Evolutionary conservation across 1,139 yeast genomes (phyloP), one percentile per base, ranked within the genome.

Genomic region (Zygosaccharomyces pseudobailii): DNA sequence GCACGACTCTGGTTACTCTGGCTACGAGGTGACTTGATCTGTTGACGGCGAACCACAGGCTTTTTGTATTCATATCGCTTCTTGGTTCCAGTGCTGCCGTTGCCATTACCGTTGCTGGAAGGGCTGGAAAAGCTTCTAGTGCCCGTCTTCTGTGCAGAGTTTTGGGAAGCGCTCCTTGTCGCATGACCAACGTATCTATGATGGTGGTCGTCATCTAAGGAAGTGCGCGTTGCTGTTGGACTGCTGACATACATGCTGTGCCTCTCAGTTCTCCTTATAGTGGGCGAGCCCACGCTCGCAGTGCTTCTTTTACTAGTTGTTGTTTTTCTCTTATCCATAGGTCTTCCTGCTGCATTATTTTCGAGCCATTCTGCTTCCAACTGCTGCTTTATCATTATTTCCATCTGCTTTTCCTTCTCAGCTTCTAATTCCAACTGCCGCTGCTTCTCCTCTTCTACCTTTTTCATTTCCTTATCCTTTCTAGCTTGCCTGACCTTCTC

Each of bases 351-450:
- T 5, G 22, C 22, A 19, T 46, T 28, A 24, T 47, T 46, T 27
- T 47, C 43, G 25, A 47, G 31, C 30, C 48, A 48, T 42, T 57
- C 59, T 4, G 47, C 40, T 35, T 59, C 59, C 3, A 62, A 58
- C 40, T 59, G 61, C 36, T 56, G 51, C 46, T 56, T 55, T 3
- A 62, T 51, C 38, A 54, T 50, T n/a, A 49, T 36, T 21, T 62
- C 64, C 19, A 61, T 45, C 35, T 50, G 32, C 36, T 48, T 56
- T 39, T 59, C 58, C 25, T 53, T 47, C 35, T 47, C 49, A 6
- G 42, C 51, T 35, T 61, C 57, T 21, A 44, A 34, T 13, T 58
- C 57, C 37, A 51, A 42, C 21, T 55, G 58, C 8, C 51, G 34
- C 48, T 32, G 52, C 40, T 39, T 46, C 27, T 52, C 48, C 36